These are phyloP conservation scores for Pythium monospermum DNA, from an alignment of 352 stramenopile genomes.

Conservation along the genomic window DNA sequence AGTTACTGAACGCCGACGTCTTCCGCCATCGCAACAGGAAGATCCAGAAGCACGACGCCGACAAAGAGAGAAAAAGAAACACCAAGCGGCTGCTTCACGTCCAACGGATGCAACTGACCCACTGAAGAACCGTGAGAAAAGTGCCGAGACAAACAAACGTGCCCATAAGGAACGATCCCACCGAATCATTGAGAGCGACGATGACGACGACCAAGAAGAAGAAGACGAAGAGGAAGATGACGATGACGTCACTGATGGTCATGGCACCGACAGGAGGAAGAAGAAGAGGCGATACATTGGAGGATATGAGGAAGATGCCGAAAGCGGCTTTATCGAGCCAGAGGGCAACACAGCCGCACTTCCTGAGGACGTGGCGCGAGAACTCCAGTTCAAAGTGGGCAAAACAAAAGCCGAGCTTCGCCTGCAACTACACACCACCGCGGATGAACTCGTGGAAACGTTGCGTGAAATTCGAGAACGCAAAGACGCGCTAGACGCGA, in stretches of 20 bases:
- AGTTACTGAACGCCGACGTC: background rate
- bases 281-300: conserved; percentile 55
- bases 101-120: too few relatives aligned
- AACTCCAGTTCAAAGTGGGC: conserved; percentile 47
- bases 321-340: conserved; percentile 78
- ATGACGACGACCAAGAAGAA: conserved; percentile 17
- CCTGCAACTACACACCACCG: conserved; percentile 28
- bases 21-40: too few relatives aligned
- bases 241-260: background rate
- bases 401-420: conserved; percentile 35
- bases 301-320: conserved; percentile 64
- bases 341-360: conserved; percentile 72
- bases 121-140: background rate
- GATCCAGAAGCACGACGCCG: background rate
- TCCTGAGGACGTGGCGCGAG: conserved; percentile 65
- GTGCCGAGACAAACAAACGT: background rate
- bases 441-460: conserved; percentile 33
- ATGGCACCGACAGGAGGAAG: background rate
- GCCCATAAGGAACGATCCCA: conserved; percentile 22
- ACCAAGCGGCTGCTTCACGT: background rate
- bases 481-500: conserved; percentile 20
- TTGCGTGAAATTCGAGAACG: conserved; percentile 32
- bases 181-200: conserved; percentile 36
- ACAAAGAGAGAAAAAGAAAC: conserved; percentile 1
- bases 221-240: conserved; percentile 1